These are phyloP conservation scores for Brassica cretica DNA, from an alignment of 345 rosid genomes.

Conservation along the genomic window DNA sequence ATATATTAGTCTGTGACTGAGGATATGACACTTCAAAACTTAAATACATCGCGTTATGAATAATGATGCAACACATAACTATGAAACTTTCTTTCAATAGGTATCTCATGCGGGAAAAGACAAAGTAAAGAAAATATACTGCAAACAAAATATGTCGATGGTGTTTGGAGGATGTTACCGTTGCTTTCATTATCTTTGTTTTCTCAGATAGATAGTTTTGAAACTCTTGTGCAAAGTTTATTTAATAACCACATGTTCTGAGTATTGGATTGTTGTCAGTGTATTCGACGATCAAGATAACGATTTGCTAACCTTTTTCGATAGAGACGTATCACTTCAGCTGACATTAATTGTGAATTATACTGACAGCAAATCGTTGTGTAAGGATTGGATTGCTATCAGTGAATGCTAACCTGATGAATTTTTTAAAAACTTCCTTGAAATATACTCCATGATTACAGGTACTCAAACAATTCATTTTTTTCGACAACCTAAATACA, in stretches of 20 bases:
- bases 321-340: neutral
- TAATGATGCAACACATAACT: too few species aligned
- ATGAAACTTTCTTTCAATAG: too few species aligned
- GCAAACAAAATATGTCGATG: neutral
- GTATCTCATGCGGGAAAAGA: too few species aligned
- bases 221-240: neutral
- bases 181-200: neutral
- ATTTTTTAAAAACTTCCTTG: neutral
- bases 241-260: neutral
- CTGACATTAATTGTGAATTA: neutral
- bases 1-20: too few species aligned
- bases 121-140: too few species aligned
- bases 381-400: neutral
- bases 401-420: neutral
- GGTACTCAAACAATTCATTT: neutral
- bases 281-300: neutral
- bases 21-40: too few species aligned
- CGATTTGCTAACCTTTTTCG: neutral
- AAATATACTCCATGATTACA: neutral
- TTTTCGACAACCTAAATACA: neutral
- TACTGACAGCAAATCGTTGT: neutral
- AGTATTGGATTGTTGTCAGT: neutral
- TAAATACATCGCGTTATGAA: too few species aligned
- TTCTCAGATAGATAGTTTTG: neutral
- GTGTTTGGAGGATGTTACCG: neutral